Evolutionary conservation across 2,329 filamentous ascomycete species (phyloP), one percentile per base, ranked within the genome.

Genomic region (Colletotrichum godetiae): DNA sequence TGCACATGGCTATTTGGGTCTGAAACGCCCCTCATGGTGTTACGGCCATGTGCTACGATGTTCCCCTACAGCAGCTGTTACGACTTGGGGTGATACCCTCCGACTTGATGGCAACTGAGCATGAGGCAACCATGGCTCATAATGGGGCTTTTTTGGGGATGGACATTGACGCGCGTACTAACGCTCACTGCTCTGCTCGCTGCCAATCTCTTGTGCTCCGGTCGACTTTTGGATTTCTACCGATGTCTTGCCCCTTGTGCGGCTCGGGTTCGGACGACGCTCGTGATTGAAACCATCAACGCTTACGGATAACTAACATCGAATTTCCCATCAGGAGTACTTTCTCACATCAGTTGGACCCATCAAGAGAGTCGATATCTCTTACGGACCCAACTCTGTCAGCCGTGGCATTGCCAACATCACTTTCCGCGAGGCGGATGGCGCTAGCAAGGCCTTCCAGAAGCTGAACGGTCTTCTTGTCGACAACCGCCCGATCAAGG

Each of bases 341-440:
- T 98, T 99, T 84, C 86, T 89, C 81, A 93, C 94, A 81, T 93
- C 94, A 79, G 92, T 98, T 83, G 96, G 95, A 78, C 91, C 93
- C 76, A 94, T 98, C 85, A 98, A 97, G 90, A 93, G 90, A 84
- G 94, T 97, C 76, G 92, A 97, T 78, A 88, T 99, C 79, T 95
- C 94, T 64, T 99, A 99, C 85, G 97, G 96, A 79, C 94, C 96
- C 76, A 95, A 94, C 81, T 96, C 96, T 76, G 91, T 92, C 78
- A 98, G 95, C 89, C 94, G 95, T 81, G 97, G 97, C 77, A 94
- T 96, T 81, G 95, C 95, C 79, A 97, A 95, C 67, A 93, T 99
- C 78, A 92, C 92, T 76, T 99, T 99, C 87, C 85, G 85, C 82
- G 94, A 94, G 80, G 85, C 92, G 31, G 94, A 95, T 77, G 94